Evolutionary conservation across 257 asterid species (phyloP).

Genomic region (Solanum peruvianum): DNA sequence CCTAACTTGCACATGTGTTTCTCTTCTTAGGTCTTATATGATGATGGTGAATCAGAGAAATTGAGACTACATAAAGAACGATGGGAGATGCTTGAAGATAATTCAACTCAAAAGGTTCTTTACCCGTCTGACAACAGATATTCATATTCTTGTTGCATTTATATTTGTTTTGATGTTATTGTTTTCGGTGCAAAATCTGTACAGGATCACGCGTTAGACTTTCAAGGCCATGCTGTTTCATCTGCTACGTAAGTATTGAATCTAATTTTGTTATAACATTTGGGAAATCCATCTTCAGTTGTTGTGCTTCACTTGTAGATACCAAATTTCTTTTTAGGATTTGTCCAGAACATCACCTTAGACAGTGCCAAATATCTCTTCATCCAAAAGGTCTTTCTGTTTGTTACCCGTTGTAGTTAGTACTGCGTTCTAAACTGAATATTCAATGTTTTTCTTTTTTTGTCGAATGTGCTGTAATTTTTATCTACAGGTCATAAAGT

Average conservation of each 20-base stretch:
- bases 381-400: neutral
- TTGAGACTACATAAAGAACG: slow-evolving; percentile 32
- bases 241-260: slow-evolving; percentile 28
- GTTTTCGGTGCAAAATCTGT: neutral
- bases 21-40: slow-evolving; percentile 31
- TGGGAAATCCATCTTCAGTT: neutral
- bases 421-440: neutral
- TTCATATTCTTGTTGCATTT: neutral
- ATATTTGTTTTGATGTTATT: neutral
- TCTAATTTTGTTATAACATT: neutral
- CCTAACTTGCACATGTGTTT: neutral
- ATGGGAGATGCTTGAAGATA: slow-evolving; percentile 20
- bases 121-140: neutral
- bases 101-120: slow-evolving; percentile 11
- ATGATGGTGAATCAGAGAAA: slow-evolving; percentile 31
- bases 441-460: neutral
- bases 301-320: neutral
- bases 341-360: neutral
- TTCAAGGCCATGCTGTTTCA: neutral
- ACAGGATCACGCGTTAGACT: slow-evolving; percentile 14
- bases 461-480: neutral
- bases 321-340: neutral
- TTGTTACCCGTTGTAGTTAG: neutral
- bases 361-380: neutral
- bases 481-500: neutral